phyloP scores from a whole-genome alignment of 306 rosid genomes.

The Casuarina glauca region DNA sequence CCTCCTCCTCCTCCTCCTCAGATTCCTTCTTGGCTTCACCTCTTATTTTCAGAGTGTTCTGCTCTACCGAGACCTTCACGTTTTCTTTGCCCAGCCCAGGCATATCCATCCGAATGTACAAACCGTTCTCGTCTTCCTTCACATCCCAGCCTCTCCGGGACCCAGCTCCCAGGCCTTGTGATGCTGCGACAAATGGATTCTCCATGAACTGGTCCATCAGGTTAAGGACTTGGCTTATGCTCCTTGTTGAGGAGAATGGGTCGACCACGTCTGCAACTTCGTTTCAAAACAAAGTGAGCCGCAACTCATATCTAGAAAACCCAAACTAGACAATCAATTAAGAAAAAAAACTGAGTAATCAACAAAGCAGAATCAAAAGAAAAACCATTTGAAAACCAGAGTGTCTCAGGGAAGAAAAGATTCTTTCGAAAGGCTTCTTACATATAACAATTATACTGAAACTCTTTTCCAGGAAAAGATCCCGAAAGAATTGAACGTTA shows the following conservation, averaged over 20 bases:
- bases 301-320: too few species aligned
- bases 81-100: constrained; percentile 69
- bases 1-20: constrained; percentile 21
- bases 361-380: too few species aligned
- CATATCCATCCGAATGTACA: constrained; percentile 68
- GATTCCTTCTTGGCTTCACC: constrained; percentile 50
- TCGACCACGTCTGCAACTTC: constrained; percentile 57
- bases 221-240: constrained; percentile 75
- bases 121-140: constrained; percentile 50
- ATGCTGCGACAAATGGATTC: constrained; percentile 48
- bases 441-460: too few species aligned
- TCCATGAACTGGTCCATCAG: constrained; percentile 52
- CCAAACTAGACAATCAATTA: too few species aligned
- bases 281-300: neutral
- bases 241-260: constrained; percentile 65
- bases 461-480: too few species aligned
- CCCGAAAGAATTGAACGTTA: too few species aligned
- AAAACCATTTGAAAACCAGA: too few species aligned
- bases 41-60: constrained; percentile 57
- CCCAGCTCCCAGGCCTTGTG: constrained; percentile 54
- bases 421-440: too few species aligned
- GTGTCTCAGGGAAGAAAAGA: too few species aligned
- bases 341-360: too few species aligned
- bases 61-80: constrained; percentile 68
- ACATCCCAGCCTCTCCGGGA: constrained; percentile 69